A percentile compares a stretch with the other conserved stretches of the same genome.
These are phyloP conservation scores for Candida patagonica DNA, from an alignment of 805 yeast genomes.

Conservation along the genomic window DNA sequence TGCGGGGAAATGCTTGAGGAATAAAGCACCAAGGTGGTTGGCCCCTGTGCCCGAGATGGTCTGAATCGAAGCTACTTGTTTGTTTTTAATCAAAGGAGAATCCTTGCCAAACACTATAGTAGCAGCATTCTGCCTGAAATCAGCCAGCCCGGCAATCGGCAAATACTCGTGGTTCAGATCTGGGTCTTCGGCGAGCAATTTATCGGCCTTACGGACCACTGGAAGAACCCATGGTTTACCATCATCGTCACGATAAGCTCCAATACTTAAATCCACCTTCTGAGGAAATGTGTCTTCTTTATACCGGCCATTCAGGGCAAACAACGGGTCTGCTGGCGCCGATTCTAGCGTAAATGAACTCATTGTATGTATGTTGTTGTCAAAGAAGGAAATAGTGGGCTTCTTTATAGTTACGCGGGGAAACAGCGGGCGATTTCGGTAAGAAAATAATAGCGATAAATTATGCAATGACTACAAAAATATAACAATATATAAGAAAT, in stretches of 20 bases:
- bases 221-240: constrained; percentile 70
- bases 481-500: too few relatives aligned
- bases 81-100: constrained; percentile 42
- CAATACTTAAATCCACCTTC: constrained; percentile 83
- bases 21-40: constrained; percentile 74
- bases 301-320: constrained; percentile 45
- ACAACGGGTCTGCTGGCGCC: constrained; percentile 79
- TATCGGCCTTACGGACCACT: constrained; percentile 62
- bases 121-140: constrained; percentile 62
- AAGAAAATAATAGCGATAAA: too few relatives aligned
- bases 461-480: too few relatives aligned
- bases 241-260: constrained; percentile 61
- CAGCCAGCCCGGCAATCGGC: constrained; percentile 67
- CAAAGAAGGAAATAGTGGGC: background rate
- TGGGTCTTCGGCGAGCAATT: constrained; percentile 51
- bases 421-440: background rate
- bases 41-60: constrained; percentile 88
- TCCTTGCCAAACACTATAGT: constrained; percentile 59
- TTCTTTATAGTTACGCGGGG: too few relatives aligned
- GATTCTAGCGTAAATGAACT: constrained; percentile 15
- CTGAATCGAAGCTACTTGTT: constrained; percentile 53
- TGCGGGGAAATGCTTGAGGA: constrained; percentile 45
- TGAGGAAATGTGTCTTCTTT: constrained; percentile 27
- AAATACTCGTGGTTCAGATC: constrained; percentile 79
- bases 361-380: background rate